Conservation (phyloP, 2,329 filamentous ascomycete genomes). For the Fusarium sp. region DNA sequence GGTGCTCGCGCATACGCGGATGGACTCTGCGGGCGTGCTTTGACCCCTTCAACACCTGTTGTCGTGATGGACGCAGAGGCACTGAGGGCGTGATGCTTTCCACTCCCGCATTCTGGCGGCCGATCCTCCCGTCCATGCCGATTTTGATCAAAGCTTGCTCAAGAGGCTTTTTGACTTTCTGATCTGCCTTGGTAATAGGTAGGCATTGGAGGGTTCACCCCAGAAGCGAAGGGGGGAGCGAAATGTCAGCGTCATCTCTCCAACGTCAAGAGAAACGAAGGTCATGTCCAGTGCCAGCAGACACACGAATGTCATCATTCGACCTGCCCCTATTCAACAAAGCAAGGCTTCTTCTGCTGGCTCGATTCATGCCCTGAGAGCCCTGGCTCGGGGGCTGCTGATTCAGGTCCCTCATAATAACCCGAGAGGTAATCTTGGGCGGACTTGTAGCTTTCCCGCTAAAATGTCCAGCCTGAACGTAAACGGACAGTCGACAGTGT, state of each 20-base stretch:
- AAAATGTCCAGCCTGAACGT: constrained; percentile 33
- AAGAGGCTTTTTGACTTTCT: constrained; percentile 13
- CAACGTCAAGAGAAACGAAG: background rate
- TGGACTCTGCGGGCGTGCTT: constrained; percentile 13
- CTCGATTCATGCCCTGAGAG: constrained; percentile 2
- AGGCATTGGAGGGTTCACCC: background rate
- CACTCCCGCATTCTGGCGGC: constrained; percentile 23
- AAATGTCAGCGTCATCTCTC: constrained; percentile 14
- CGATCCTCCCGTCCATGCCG: constrained; percentile 29
- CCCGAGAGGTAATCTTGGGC: constrained; percentile 33
- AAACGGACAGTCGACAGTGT: constrained; percentile 26
- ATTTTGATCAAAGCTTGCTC: constrained; percentile 22
- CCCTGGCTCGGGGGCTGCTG: constrained; percentile 26
- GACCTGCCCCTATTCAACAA: constrained; percentile 1
- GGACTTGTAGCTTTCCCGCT: constrained; percentile 35
- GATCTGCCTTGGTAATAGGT: background rate
- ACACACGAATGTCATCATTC: background rate
- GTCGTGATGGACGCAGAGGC: background rate
- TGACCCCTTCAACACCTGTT: constrained; percentile 23
- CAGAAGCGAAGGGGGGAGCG: constrained; percentile 9
- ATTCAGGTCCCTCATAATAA: constrained; percentile 38
- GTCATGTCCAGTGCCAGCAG: background rate
- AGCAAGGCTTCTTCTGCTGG: background rate
- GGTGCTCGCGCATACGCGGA: background rate
- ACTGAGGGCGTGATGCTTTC: constrained; percentile 27